Conservation (phyloP, 257 asterid species). For the Dorcoceras hygrometricum region DNA sequence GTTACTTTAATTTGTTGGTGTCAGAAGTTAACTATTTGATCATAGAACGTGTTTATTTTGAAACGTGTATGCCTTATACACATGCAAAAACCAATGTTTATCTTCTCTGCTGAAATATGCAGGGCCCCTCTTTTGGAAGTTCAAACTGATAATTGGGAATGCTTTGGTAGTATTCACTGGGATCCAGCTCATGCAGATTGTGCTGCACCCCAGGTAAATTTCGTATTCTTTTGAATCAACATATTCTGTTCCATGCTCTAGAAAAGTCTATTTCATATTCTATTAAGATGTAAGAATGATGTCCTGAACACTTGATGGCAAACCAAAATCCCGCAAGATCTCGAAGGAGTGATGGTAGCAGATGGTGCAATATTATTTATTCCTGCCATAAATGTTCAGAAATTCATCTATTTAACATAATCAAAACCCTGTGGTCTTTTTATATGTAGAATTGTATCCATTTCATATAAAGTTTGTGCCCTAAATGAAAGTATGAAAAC, state of each 20-base stretch:
- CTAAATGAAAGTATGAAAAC: neutral
- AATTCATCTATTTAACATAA: neutral
- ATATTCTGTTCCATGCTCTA: neutral
- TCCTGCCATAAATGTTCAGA: neutral
- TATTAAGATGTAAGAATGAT: neutral
- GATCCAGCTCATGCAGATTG: conserved; percentile 93
- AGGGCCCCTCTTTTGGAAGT: conserved; percentile 95
- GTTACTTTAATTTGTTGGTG: neutral
- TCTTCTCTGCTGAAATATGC: conserved; percentile 23
- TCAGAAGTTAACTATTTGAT: neutral
- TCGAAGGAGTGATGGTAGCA: neutral
- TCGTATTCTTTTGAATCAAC: conserved; percentile 9
- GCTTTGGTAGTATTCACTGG: conserved; percentile 77
- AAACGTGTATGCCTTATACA: no score
- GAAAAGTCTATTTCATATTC: neutral
- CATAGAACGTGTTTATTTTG: neutral
- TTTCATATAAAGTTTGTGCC: neutral
- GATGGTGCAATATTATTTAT: neutral
- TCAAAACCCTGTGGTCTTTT: neutral
- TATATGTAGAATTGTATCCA: neutral
- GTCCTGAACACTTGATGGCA: neutral
- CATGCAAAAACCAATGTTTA: neutral
- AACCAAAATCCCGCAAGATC: neutral
- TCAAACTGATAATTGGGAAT: conserved; percentile 86
- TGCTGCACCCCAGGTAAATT: conserved; percentile 84